These are phyloP conservation scores for Parathielavia hyrcaniae DNA, from an alignment of 495 filamentous ascomycete species.

Conservation along the genomic window DNA sequence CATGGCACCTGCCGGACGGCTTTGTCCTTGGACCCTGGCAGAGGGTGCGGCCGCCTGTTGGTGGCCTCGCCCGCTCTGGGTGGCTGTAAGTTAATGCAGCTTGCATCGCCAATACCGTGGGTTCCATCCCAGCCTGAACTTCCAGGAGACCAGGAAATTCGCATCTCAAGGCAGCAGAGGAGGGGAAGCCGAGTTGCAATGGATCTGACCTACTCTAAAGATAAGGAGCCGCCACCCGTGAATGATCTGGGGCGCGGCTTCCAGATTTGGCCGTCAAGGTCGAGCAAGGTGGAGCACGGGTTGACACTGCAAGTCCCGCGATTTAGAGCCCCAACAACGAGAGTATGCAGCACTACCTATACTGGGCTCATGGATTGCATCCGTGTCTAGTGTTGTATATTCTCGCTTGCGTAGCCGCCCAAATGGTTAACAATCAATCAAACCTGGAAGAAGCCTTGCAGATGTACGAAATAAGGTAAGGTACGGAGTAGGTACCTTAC, in stretches of 20 bases:
- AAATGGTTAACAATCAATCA: too few species aligned
- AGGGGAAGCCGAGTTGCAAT: neutral
- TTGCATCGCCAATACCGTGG: neutral
- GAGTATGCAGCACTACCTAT: too few species aligned
- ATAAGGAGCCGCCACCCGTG: neutral
- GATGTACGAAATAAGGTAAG: too few species aligned
- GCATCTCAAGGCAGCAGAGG: too few species aligned
- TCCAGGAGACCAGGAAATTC: too few species aligned
- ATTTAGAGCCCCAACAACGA: too few species aligned
- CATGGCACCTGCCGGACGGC: slow-evolving; percentile 6
- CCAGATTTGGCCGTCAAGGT: slow-evolving; percentile 2
- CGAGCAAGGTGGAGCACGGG: neutral
- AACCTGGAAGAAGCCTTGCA: too few species aligned
- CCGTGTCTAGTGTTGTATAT: too few species aligned
- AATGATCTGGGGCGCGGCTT: neutral
- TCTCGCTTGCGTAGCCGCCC: too few species aligned
- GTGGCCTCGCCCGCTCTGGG: slow-evolving; percentile 5
- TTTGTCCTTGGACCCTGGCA: neutral
- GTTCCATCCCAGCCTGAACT: too few species aligned
- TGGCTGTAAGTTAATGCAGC: slow-evolving; percentile 10
- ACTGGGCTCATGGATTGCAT: too few species aligned
- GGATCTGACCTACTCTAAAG: neutral
- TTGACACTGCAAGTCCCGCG: neutral
- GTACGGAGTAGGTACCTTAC: too few species aligned
- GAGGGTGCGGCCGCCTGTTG: neutral